Base-by-base conservation (phyloP, 345 rosid genomes). In the Excoecaria agallocha region DNA sequence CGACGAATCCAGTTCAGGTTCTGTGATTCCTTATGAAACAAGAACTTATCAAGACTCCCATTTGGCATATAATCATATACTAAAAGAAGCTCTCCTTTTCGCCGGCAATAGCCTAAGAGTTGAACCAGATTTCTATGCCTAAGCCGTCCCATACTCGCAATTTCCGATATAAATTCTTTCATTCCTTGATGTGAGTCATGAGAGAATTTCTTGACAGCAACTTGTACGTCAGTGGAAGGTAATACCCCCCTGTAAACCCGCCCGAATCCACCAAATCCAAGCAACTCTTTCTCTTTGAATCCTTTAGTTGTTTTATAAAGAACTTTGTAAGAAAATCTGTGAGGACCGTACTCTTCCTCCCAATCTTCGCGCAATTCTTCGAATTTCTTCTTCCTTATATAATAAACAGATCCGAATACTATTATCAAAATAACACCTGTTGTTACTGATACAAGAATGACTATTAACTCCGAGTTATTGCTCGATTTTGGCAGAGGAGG, bases 31-130 rank as follows among this genome's bases (percentile, higher is more conserved):
- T 39, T 63, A 22, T 16, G 1, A n/a, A 63, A 63, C 6, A 39
- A 24, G 19, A 50, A 51, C 59, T 51, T 68, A 6, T 68, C 71
- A 0, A 68, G 71, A 24, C 69, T 66, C 20, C 69, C 69, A 43
- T 66, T 66, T 4, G 57, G 57, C 71, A 68, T 68, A 13, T 68
- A 50, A 50, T 62, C 45, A 62, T 62, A 62, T 10, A 62, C 66
- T 15, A 62, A 62, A 12, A 62, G 45, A 16, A 62, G 66, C 46
- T 62, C 66, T 37, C 66, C 66, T 10, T 38, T 38, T 62, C 66
- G 7, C 10, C 66, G n/a, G 10, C 66, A 37, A 38, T 62, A 62
- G 17, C 66, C 66, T 35, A 62, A 17, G 46, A 62, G 66, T 38
- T 62, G 66, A 5, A 62, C 66, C 6, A 62, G 38, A 46, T 62